These are phyloP conservation scores for Uronychia binucleata DNA, from an alignment of 73 alveolate species.

Conservation along the genomic window DNA sequence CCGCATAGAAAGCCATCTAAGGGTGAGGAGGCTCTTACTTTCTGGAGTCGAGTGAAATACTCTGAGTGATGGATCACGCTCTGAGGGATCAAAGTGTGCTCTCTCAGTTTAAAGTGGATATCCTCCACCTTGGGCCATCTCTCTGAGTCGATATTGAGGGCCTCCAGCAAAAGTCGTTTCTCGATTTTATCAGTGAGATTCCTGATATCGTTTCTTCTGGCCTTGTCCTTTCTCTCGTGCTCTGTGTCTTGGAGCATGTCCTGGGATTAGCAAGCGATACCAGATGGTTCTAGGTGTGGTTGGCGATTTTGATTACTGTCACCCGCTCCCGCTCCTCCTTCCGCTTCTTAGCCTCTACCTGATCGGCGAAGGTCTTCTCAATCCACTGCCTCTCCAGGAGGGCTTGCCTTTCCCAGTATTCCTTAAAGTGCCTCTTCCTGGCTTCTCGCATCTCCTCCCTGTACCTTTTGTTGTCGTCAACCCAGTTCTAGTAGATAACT, in stretches of 20 bases:
- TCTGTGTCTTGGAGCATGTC: conserved; percentile 19
- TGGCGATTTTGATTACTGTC: conserved; percentile 21
- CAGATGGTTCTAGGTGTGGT: conserved; percentile 31
- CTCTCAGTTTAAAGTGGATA: conserved; percentile 2
- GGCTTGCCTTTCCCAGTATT: conserved; percentile 41
- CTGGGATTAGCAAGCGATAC: neutral
- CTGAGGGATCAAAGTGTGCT: conserved; percentile 20
- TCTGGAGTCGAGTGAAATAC: conserved; percentile 18
- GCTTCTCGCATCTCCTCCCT: neutral
- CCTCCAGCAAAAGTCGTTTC: conserved; percentile 20
- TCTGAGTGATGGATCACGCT: conserved; percentile 26
- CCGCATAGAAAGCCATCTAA: conserved; percentile 35
- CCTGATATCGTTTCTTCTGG: conserved; percentile 5
- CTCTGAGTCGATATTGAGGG: conserved; percentile 18
- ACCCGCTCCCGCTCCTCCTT: conserved; percentile 27
- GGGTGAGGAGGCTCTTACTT: neutral
- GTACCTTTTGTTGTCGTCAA: neutral
- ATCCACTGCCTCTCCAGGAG: conserved; percentile 16
- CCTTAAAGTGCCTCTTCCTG: conserved; percentile 16
- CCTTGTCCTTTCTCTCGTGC: conserved; percentile 1
- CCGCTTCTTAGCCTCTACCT: conserved; percentile 9
- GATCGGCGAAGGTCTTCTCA: conserved; percentile 1
- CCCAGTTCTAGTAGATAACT: neutral
- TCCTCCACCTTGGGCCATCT: conserved; percentile 33
- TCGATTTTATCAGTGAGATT: neutral